Percentiles rank a stretch among this genome's conserved stretches.
These are phyloP conservation scores for Canna indica DNA, from an alignment of 176 grass and related monocot species.

Conservation along the genomic window DNA sequence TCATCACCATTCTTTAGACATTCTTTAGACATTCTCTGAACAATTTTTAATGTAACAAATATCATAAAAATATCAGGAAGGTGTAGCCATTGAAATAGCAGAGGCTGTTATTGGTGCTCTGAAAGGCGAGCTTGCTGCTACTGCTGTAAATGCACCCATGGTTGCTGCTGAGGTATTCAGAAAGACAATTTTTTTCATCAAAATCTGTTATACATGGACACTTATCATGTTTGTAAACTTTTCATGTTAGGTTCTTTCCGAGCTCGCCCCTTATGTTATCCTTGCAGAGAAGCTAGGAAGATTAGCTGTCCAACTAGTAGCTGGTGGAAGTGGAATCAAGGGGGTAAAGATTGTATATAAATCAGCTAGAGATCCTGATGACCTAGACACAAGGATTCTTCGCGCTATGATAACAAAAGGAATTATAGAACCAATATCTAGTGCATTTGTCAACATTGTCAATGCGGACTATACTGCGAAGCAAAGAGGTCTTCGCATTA, in stretches of 20 bases:
- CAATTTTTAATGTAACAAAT: not conserved
- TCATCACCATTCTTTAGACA: not conserved
- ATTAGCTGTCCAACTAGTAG: not conserved
- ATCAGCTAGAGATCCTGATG: slow-evolving; percentile 7
- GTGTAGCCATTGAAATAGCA: slow-evolving; percentile 1
- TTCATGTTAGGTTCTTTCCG: not conserved
- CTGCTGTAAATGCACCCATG: slow-evolving; percentile 8
- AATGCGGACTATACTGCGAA: not conserved
- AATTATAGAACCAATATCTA: not conserved
- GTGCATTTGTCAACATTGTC: not conserved
- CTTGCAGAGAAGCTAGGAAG: slow-evolving; percentile 1
- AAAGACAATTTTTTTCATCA: not conserved
- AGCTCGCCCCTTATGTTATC: not conserved
- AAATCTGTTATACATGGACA: not conserved
- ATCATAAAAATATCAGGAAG: slow-evolving; percentile 1
- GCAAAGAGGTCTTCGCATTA: not conserved
- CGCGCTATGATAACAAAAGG: not conserved
- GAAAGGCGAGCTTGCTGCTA: slow-evolving; percentile 7
- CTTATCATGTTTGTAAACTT: not conserved
- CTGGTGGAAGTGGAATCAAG: slow-evolving; percentile 9
- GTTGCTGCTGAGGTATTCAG: not conserved
- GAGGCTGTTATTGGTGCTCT: slow-evolving; percentile 1
- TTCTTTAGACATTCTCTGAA: too few relatives aligned
- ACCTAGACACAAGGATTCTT: not conserved
- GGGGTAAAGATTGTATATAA: slow-evolving; percentile 1